Evolutionary conservation across 2,329 filamentous ascomycete species (phyloP), one percentile per base, ranked within the genome.

Genomic region (Acrocalymma vagum): DNA sequence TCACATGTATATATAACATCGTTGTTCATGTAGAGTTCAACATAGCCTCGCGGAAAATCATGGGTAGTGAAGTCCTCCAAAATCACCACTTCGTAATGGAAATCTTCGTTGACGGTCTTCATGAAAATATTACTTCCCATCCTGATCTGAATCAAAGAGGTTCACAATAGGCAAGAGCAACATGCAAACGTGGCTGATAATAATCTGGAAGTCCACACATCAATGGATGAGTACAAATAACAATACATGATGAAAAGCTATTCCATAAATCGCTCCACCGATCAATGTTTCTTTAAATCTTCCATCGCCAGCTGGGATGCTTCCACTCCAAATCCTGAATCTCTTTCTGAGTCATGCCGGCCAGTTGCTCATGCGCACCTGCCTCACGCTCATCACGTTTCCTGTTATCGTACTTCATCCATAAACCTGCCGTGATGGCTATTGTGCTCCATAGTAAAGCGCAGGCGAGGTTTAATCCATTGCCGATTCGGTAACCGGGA

Each of bases 401-500:
- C 56, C 72, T 76, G 57, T 88, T 88, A 51, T 87, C 81, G 58
- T 66, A 66, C 32, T 69, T 70, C 75, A 87, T 86, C 78, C 80
- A 88, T 1, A 77, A 47, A 41, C 79, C 71, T 18, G 83, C 60
- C 0, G 56, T 46, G 0, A 53, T 30, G 4, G 38, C 45, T 18
- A 53, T 28, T 7, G 22, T 26, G 2, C 43, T 46, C 41, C 40
- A 50, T 10, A 40, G 15, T 14, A 72, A 5, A 74, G 72, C 0
- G 78, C 80, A 45, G 0, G 80, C 85, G 20, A 87, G 58, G 58
- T 88, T 88, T 23, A 88, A 62, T 0, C 85, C 84, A 57, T 88
- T 88, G 1, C 85, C 85, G 40, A 87, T 86, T 38, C 74, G 79
- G 53, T 83, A 88, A 37, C 86, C 62, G 0, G 85, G 86, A 0